A percentile compares a stretch with the other conserved stretches of the same genome.
These are phyloP conservation scores for Polysphondylium violaceum DNA, from an alignment of 78 protist genomes.

Conservation along the genomic window DNA sequence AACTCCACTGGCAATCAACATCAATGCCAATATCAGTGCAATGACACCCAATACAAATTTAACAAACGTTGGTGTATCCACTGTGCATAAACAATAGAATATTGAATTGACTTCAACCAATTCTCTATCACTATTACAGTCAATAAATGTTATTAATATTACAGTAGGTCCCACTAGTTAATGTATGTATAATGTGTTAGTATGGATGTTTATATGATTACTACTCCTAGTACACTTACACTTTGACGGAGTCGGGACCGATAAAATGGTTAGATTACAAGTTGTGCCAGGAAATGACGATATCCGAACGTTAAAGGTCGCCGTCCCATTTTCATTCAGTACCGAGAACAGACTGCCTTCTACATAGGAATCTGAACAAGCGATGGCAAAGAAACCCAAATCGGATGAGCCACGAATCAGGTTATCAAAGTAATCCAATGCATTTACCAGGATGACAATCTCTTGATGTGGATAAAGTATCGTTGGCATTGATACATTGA, in stretches of 20 bases:
- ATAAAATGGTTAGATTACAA: slow-evolving; percentile 50
- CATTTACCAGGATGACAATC: slow-evolving; percentile 12
- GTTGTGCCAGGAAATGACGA: slow-evolving; percentile 13
- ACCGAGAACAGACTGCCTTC: slow-evolving; percentile 27
- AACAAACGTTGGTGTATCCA: neutral
- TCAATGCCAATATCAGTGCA: neutral
- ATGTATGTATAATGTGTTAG: too few species aligned
- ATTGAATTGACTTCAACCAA: slow-evolving; percentile 19
- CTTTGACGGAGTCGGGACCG: slow-evolving; percentile 43
- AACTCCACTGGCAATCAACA: neutral
- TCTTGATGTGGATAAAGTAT: slow-evolving; percentile 30
- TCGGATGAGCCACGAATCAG: slow-evolving; percentile 28
- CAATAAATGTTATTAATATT: slow-evolving; percentile 4
- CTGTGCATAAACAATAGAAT: slow-evolving; percentile 13
- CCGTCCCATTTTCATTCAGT: slow-evolving; percentile 11
- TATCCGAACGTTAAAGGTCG: neutral
- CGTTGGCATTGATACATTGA: slow-evolving; percentile 23
- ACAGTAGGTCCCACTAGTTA: slow-evolving; percentile 11
- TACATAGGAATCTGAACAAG: slow-evolving; percentile 43
- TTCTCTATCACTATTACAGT: slow-evolving; percentile 14
- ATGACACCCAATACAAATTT: slow-evolving; percentile 25
- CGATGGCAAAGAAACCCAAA: slow-evolving; percentile 43
- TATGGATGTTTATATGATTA: too few species aligned
- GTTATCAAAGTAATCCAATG: slow-evolving; percentile 40
- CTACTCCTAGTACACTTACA: slow-evolving; percentile 1